phyloP scores from a whole-genome alignment of 2,329 filamentous ascomycete genomes.

The Whalleya microplaca region DNA sequence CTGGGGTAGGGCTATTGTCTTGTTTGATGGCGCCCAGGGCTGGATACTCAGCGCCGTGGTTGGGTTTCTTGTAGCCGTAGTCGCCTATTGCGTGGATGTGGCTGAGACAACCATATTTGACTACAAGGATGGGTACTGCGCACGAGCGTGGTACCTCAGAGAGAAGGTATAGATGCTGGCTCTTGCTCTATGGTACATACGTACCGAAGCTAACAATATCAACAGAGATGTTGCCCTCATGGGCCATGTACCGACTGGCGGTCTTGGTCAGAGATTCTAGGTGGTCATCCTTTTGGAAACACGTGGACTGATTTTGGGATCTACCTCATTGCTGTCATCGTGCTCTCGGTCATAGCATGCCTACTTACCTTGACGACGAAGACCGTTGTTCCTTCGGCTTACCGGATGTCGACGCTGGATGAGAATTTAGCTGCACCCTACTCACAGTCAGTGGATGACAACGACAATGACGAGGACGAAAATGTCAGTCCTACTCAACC shows the following conservation, averaged over 20 bases:
- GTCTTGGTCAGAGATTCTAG: slow-evolving; percentile 56
- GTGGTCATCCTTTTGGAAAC: slow-evolving; percentile 48
- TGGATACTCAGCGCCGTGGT: slow-evolving; percentile 94
- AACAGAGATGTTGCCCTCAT: slow-evolving; percentile 58
- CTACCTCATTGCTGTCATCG: slow-evolving; percentile 73
- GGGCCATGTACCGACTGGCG: slow-evolving; percentile 61
- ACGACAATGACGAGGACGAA: slow-evolving; percentile 45
- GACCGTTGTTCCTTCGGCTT: slow-evolving; percentile 87
- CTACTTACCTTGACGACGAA: slow-evolving; percentile 86
- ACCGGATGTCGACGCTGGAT: slow-evolving; percentile 85
- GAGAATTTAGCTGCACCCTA: slow-evolving; percentile 82
- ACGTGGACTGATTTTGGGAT: slow-evolving; percentile 76
- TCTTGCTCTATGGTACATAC: not conserved
- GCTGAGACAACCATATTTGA: slow-evolving; percentile 87
- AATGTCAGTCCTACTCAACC: slow-evolving; percentile 46
- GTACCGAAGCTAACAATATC: slow-evolving; percentile 18
- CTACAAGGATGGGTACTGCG: slow-evolving; percentile 87
- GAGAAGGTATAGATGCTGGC: slow-evolving; percentile 65
- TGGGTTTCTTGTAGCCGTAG: slow-evolving; percentile 79
- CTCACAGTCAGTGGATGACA: slow-evolving; percentile 44
- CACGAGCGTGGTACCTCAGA: slow-evolving; percentile 70
- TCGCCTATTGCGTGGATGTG: slow-evolving; percentile 89
- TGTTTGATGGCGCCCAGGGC: slow-evolving; percentile 87
- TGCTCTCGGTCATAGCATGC: slow-evolving; percentile 73
- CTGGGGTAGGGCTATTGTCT: slow-evolving; percentile 73